Evolutionary conservation across 2,329 filamentous ascomycete genomes (phyloP), one percentile per base, ranked within the genome.

Genomic region (Polytolypa hystricis): DNA sequence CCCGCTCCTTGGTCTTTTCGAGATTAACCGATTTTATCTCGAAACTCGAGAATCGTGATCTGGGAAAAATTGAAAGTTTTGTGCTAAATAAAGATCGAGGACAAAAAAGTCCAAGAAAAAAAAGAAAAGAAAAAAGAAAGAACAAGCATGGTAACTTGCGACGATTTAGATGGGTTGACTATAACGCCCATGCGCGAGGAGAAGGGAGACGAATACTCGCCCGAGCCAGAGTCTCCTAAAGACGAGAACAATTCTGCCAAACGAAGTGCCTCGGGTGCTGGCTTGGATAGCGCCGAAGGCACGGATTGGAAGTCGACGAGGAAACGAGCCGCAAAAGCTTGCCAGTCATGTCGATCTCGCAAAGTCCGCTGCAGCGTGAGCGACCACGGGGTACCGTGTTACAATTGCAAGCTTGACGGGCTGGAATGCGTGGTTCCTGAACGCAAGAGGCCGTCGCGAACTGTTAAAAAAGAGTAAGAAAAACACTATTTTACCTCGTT

Each of bases 301-400:
- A 15, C 30, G 4, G 40, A 38, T 18, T 30, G 17, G 10, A 40
- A 38, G 18, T 8, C 26, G 23, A 40, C 35, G 35, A 94, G 94
- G 63, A 74, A 86, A 53, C 27, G 67, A 42, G 66, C 67, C 2
- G 49, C 65, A 15, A 69, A 70, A 37, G 67, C 67, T 7, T 70
- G 67, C 33, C 51, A 68, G 5, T 66, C 64, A 6, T 70, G 66
- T 44, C 57, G 67, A 8, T 59, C 66, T 10, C 55, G 67, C 17
- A 70, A 70, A 46, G 66, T 70, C 17, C 56, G 67, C 16, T 70
- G 67, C 39, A 66, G 68, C 44, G 66, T 70, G 14, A 67, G 59
- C 28, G 66, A 66, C 41, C 55, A 63, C 35, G 67, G 65, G 3
- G 53, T 59, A 18, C 48, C 48, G 8, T 50, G 48, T 30, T 41